These are phyloP conservation scores for Zymoseptoria brevis DNA, from an alignment of 2,329 filamentous ascomycete genomes.

Conservation along the genomic window DNA sequence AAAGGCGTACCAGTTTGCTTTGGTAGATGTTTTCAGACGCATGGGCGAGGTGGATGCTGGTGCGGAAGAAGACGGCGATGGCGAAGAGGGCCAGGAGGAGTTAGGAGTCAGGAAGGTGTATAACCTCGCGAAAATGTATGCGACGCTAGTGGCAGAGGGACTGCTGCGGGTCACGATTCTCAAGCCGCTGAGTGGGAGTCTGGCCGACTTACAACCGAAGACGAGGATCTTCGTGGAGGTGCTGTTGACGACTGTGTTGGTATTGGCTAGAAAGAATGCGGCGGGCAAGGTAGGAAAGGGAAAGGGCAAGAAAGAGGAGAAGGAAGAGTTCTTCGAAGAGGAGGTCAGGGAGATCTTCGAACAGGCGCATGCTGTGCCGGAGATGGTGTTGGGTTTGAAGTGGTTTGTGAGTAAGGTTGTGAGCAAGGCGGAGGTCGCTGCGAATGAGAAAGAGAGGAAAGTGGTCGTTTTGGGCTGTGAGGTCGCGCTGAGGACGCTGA, in stretches of 20 bases:
- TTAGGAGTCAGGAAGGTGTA: conserved; percentile 53
- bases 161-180: conserved; percentile 50
- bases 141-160: conserved; percentile 53
- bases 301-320: conserved; percentile 21
- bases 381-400: conserved; percentile 64
- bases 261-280: conserved; percentile 40
- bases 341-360: conserved; percentile 59
- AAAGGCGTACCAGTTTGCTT: conserved; percentile 77
- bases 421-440: conserved; percentile 51
- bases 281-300: conserved; percentile 27
- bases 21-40: conserved; percentile 78
- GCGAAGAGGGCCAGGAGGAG: conserved; percentile 47
- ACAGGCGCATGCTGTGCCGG: conserved; percentile 54
- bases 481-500: conserved; percentile 19
- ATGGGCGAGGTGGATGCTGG: conserved; percentile 74
- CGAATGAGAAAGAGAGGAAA: conserved; percentile 43
- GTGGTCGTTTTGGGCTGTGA: conserved; percentile 40
- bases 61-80: conserved; percentile 49
- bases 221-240: conserved; percentile 73
- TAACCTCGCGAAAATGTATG: conserved; percentile 61
- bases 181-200: conserved; percentile 58
- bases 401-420: conserved; percentile 75
- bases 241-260: conserved; percentile 66
- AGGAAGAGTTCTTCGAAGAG: conserved; percentile 40
- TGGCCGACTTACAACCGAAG: conserved; percentile 68